These are phyloP conservation scores for Penicillium desertorum DNA, from an alignment of 495 filamentous ascomycete genomes.

Conservation along the genomic window DNA sequence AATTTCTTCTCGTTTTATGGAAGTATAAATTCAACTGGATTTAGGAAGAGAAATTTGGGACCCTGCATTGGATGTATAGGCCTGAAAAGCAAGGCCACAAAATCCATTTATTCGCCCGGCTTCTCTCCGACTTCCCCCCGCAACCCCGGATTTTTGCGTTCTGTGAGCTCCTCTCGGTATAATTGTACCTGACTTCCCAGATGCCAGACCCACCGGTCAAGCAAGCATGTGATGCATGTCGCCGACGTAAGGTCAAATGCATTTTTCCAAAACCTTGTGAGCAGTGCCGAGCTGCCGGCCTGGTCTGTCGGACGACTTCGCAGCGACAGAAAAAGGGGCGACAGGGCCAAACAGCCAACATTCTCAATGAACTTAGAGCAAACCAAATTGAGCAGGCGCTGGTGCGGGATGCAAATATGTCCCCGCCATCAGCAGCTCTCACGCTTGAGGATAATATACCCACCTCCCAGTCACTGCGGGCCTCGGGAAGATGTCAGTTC, in stretches of 20 bases:
- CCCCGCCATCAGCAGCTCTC: background rate
- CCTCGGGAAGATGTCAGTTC: slow-evolving; percentile 13
- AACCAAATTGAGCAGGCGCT: slow-evolving; percentile 59
- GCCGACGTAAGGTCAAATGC: slow-evolving; percentile 80
- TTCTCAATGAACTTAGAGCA: slow-evolving; percentile 73
- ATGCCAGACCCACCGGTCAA: slow-evolving; percentile 40
- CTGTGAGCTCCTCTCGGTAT: background rate
- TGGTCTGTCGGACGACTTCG: slow-evolving; percentile 78
- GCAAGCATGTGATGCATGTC: slow-evolving; percentile 78
- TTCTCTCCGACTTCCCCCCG: slow-evolving; percentile 16
- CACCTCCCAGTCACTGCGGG: slow-evolving; percentile 35
- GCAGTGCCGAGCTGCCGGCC: slow-evolving; percentile 64
- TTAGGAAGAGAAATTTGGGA: background rate
- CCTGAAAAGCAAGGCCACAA: slow-evolving; percentile 4
- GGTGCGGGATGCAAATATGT: slow-evolving; percentile 27
- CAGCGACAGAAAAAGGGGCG: slow-evolving; percentile 85
- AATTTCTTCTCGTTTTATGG: background rate
- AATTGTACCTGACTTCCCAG: background rate
- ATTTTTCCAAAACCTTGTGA: slow-evolving; percentile 51
- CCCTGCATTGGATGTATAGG: background rate
- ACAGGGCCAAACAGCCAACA: slow-evolving; percentile 77
- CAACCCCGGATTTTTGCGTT: slow-evolving; percentile 7
- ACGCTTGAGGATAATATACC: background rate
- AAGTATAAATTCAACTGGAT: background rate
- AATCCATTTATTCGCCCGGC: slow-evolving; percentile 6